A percentile compares a stretch with the other conserved stretches of the same genome.
Conservation (phyloP, 202 grass and related monocot genomes). For the Alloteropsis angusta region DNA sequence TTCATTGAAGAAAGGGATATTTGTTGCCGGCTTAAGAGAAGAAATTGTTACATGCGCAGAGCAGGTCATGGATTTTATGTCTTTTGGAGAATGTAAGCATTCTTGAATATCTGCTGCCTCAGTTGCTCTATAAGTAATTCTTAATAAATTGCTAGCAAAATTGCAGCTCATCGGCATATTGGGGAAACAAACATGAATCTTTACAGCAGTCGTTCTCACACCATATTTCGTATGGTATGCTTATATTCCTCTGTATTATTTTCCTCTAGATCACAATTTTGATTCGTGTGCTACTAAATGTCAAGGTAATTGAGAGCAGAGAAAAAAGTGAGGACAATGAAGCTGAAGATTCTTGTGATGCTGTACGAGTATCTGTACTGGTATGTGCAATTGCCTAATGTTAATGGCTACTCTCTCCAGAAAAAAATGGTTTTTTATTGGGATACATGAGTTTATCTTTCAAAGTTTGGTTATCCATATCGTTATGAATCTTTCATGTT, state of each 20-base stretch:
- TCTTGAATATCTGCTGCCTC: conserved; percentile 13
- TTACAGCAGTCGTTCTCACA: conserved; percentile 91
- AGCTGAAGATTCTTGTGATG: conserved; percentile 58
- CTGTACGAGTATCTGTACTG: conserved; percentile 85
- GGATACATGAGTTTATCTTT: not conserved
- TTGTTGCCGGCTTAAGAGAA: conserved; percentile 89
- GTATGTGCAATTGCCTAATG: conserved; percentile 30
- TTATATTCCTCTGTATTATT: conserved; percentile 14
- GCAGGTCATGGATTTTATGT: conserved; percentile 79
- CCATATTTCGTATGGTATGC: conserved; percentile 90
- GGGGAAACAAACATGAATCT: conserved; percentile 99
- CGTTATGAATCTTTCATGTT: not conserved
- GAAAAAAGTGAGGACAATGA: conserved; percentile 59
- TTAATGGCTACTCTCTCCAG: not conserved
- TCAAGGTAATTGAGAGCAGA: conserved; percentile 82
- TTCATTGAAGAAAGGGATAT: conserved; percentile 76
- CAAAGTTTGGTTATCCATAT: not conserved
- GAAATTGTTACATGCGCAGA: conserved; percentile 85
- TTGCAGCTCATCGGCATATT: conserved; percentile 81
- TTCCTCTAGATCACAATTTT: conserved; percentile 9
- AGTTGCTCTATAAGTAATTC: conserved; percentile 18
- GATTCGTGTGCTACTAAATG: conserved; percentile 19
- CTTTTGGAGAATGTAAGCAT: conserved; percentile 87
- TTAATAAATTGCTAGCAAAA: conserved; percentile 9
- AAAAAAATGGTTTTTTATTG: conserved; percentile 6